phyloP scores from a whole-genome alignment of 2,329 filamentous ascomycete species.

The Colletotrichum echinochloae region DNA sequence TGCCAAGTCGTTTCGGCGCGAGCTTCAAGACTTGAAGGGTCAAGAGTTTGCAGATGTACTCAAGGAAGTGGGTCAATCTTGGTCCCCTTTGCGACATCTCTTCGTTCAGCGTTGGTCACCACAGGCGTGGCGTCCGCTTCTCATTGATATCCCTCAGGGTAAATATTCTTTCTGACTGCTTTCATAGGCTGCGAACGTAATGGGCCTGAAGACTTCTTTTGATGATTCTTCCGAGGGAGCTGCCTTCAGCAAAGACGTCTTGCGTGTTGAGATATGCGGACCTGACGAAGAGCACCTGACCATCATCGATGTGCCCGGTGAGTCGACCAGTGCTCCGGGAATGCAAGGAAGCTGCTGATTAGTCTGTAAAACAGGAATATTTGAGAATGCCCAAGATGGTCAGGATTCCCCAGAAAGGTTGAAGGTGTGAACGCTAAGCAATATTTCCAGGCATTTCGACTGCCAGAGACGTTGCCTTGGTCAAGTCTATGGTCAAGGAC shows the following conservation, averaged over 20 bases:
- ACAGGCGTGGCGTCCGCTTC: background rate
- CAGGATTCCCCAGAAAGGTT: background rate
- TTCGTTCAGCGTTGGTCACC: background rate
- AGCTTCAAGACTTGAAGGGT: constrained; percentile 80
- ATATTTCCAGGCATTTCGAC: constrained; percentile 48
- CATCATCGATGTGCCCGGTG: constrained; percentile 52
- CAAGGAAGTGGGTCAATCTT: constrained; percentile 52
- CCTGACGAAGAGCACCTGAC: constrained; percentile 43
- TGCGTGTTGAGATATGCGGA: constrained; percentile 43
- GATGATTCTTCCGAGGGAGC: background rate
- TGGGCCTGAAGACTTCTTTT: constrained; percentile 14
- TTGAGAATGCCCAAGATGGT: constrained; percentile 38
- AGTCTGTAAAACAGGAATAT: constrained; percentile 52
- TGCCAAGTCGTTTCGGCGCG: constrained; percentile 71
- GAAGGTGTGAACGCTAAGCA: background rate
- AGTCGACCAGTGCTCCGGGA: constrained; percentile 55
- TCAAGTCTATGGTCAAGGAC: constrained; percentile 46
- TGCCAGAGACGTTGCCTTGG: constrained; percentile 28
- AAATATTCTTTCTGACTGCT: background rate
- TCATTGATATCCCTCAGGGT: background rate
- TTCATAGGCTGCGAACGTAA: constrained; percentile 22
- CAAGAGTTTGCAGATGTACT: constrained; percentile 26
- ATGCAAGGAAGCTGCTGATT: constrained; percentile 50
- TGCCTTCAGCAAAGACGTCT: constrained; percentile 42
- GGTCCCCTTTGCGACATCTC: constrained; percentile 15